Evolutionary conservation across 768 basidiomycete genomes (phyloP).

Genomic region (Mycena belliarum): DNA sequence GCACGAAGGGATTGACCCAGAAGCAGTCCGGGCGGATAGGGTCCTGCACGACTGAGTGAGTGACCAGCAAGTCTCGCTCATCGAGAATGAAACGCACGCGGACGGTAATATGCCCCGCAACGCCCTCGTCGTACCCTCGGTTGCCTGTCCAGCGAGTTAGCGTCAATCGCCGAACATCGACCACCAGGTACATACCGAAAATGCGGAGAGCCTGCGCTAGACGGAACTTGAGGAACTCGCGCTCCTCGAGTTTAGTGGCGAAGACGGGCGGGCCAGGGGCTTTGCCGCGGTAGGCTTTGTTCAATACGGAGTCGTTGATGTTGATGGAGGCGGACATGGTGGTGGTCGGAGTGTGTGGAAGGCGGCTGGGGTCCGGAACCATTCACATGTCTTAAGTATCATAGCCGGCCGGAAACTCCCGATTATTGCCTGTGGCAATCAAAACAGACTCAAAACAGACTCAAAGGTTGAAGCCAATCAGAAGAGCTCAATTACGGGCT

Average conservation of each 20-base stretch:
- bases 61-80: no score
- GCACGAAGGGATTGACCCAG: conserved; percentile 51
- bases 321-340: neutral
- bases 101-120: conserved; percentile 54
- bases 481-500: no score
- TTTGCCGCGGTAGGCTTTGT: neutral
- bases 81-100: conserved; percentile 29
- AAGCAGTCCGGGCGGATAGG: conserved; percentile 42
- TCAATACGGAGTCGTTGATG: neutral
- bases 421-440: no score
- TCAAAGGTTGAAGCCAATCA: no score
- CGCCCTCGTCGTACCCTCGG: conserved; percentile 47
- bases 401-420: no score
- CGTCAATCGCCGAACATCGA: neutral
- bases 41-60: conserved; percentile 22
- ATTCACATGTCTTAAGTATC: no score
- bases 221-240: conserved; percentile 45
- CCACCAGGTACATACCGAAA: conserved; percentile 35
- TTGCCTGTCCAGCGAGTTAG: conserved; percentile 23
- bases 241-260: conserved; percentile 35
- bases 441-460: no score
- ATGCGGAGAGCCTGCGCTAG: conserved; percentile 49
- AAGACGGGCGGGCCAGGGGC: conserved; percentile 36
- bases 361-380: no score
- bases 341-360: neutral